Conservation (phyloP, 805 yeast species). For the Pichia scutulata region DNA sequence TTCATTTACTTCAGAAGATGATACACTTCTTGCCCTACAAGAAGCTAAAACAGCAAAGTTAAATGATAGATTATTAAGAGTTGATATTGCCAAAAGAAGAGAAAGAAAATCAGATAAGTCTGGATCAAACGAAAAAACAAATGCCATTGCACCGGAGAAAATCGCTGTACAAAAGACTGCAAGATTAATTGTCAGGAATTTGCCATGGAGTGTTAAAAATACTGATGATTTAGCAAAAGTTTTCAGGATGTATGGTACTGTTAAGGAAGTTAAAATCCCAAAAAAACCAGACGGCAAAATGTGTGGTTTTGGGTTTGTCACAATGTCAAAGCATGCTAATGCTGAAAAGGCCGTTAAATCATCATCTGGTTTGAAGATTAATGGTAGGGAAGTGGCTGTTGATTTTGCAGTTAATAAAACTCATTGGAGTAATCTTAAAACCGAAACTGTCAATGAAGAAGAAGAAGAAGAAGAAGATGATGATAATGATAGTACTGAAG, state of each 20-base stretch:
- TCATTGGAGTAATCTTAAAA: constrained; percentile 62
- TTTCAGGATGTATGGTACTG: constrained; percentile 76
- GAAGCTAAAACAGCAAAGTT: constrained; percentile 61
- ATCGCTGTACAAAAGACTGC: constrained; percentile 50
- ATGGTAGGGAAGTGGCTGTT: constrained; percentile 87
- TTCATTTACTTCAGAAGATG: constrained; percentile 78
- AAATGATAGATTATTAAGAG: constrained; percentile 56
- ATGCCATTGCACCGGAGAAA: constrained; percentile 14
- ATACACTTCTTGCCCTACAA: constrained; percentile 66
- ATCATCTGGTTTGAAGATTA: constrained; percentile 66
- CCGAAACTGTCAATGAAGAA: constrained; percentile 35
- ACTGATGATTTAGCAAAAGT: constrained; percentile 62
- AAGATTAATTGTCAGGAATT: constrained; percentile 78
- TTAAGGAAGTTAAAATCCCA: constrained; percentile 84
- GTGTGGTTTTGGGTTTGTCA: constrained; percentile 92
- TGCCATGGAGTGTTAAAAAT: constrained; percentile 92
- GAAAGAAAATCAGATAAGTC: constrained; percentile 46
- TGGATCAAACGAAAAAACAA: constrained; percentile 22
- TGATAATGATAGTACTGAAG: constrained; percentile 33
- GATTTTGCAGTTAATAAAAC: constrained; percentile 88
- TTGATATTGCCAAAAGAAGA: constrained; percentile 90
- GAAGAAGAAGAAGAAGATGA: constrained; percentile 33
- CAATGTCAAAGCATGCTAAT: constrained; percentile 69
- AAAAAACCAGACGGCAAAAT: constrained; percentile 79
- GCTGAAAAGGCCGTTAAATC: constrained; percentile 80